Evolutionary conservation across 257 asterid genomes (phyloP), one percentile per base, ranked within the genome.

Genomic region (Solanum habrochaites): DNA sequence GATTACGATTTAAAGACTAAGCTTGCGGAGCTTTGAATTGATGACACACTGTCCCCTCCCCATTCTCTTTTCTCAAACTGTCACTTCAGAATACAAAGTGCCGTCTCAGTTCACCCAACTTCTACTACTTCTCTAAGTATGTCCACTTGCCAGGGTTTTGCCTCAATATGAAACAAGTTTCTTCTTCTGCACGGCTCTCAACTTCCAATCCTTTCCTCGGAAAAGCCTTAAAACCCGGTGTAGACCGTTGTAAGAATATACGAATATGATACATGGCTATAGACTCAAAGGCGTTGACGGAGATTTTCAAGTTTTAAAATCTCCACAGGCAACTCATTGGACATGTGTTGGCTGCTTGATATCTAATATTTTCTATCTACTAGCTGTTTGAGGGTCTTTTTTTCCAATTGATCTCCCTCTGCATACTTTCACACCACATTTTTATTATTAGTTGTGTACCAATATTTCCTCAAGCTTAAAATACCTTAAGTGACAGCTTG

Each of bases 311-410:
- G 94, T 47, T 87, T 85, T 13, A 85, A 86, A 62, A 90, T 89
- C 83, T 89, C 90, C 37, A 35, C 62, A 3, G 91, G 94, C 86
- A 91, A 87, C 86, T 87, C 90, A 3, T 86, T 86, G n/a, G 35
- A 91, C 78, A 31, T 74, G 23, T 0, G 92, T 88, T n/a, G n/a
- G n/a, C 81, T 88, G 88, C 86, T 88, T 89, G 23, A 91, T 90
- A 83, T 90, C 91, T 75, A 90, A 88, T 15, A 83, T 77, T 88
- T 91, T n/a, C n/a, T n/a, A n/a, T n/a, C n/a, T n/a, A n/a, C 91
- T 14, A 90, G 88, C 83, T 86, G 86, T 49, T 75, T 87, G 32
- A 91, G n/a, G n/a, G 92, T 29, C 86, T n/a, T n/a, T n/a, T n/a
- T n/a, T 91, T 78, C 64, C 37, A 6, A 91, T 83, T 35, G 86